Percentiles rank a stretch among this genome's conserved stretches.
These are phyloP conservation scores for Cymbopogon citratus DNA, from an alignment of 176 grass and related monocot species.

Conservation along the genomic window DNA sequence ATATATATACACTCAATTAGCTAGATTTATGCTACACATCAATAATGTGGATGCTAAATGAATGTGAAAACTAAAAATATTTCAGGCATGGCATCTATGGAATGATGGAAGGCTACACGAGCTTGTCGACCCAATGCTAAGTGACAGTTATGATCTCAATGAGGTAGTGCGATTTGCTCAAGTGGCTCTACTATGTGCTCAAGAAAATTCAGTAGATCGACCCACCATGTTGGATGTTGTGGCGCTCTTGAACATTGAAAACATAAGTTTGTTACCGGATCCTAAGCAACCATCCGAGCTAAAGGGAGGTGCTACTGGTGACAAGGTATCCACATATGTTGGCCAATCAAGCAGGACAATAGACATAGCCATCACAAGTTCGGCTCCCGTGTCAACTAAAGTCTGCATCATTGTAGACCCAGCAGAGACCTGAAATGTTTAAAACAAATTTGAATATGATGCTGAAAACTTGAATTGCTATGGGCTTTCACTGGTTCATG, in stretches of 20 bases:
- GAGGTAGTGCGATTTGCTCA: constrained; percentile 15
- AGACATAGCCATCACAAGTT: constrained; percentile 29
- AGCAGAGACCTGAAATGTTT: not conserved
- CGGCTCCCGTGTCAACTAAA: constrained; percentile 3
- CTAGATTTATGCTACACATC: not conserved
- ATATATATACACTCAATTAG: too few species aligned
- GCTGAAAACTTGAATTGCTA: not conserved
- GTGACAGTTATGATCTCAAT: not conserved
- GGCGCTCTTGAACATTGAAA: constrained; percentile 1
- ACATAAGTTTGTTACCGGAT: not conserved
- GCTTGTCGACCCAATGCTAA: constrained; percentile 28
- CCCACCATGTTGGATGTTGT: constrained; percentile 35
- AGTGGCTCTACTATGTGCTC: constrained; percentile 33
- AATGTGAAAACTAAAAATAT: not conserved
- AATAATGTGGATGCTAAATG: not conserved
- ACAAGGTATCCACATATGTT: not conserved
- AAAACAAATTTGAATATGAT: not conserved
- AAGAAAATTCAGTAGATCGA: constrained; percentile 33
- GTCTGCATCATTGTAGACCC: constrained; percentile 10
- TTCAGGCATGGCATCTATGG: constrained; percentile 40
- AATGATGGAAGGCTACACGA: constrained; percentile 24
- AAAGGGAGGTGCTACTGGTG: not conserved
- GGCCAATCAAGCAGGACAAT: constrained; percentile 20
- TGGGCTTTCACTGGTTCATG: too few species aligned
- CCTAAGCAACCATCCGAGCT: constrained; percentile 16